Base-by-base conservation (phyloP, 2,329 filamentous ascomycete species). In the Paracorniculantispora psalliotae region DNA sequence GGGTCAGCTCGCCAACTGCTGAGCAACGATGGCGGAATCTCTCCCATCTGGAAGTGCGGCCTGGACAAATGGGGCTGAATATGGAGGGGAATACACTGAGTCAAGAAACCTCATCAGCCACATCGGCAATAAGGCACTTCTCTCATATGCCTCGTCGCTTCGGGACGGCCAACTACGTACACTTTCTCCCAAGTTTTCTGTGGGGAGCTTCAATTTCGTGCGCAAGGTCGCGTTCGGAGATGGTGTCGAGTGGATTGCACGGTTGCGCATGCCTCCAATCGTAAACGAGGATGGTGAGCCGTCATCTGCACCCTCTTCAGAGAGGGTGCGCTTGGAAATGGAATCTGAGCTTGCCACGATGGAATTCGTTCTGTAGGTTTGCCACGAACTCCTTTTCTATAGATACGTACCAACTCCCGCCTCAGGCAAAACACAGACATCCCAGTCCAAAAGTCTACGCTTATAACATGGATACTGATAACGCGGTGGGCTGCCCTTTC, bases 281-380 rank as follows among this genome's bases (percentile, higher is more conserved):
- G 15, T 6, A 8, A 23, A 46, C n/a, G 33, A 43, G 25, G 35
- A 33, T 25, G 28, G 21, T 33, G 21, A 2, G 50, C 26, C 19
- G 21, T 33, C 33, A 3, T 26, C 50, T 39, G n/a, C 33, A 25
- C 8, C 49, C 33, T 2, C 19, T 21, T 17, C 3, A 21, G 35
- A 53, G 50, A 41, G 23, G 26, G 23, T 55, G 25, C 2, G 41
- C 21, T 33, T 55, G 25, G 51, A 43, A n/a, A 55, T 55, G 39
- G 25, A 55, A n/a, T 55, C 51, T 1, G 51, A 55, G n/a, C 51
- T 55, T 55, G 51, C 51, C 26, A 55, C 51, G 26, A 55, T 55
- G 51, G 51, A 55, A 21, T 55, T 55, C 46, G 39, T 55, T 13
- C 39, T 37, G 51, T 35, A 43, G 23, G 51, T 23, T 46, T 2